Evolutionary conservation across 2,329 filamentous ascomycete species (phyloP).

Genomic region (Teratosphaeria destructans): DNA sequence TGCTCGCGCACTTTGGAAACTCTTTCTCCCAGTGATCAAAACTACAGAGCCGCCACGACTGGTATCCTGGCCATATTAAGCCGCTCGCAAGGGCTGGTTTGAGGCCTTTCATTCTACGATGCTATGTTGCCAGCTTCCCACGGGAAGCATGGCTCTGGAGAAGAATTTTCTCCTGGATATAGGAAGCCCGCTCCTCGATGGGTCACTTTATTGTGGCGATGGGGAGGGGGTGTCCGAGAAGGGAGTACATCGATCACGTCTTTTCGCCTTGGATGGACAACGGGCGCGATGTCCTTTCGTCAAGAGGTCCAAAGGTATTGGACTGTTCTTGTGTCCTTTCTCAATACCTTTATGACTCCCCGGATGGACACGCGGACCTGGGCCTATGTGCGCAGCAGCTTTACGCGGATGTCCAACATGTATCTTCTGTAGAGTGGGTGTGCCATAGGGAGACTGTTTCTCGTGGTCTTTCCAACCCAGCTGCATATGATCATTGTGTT

Average conservation of each 20-base stretch:
- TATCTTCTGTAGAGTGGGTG: too few relatives aligned
- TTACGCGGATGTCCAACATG: too few relatives aligned
- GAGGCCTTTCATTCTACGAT: constrained; percentile 35
- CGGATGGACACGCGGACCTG: too few relatives aligned
- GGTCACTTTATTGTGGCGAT: constrained; percentile 64
- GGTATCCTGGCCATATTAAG: constrained; percentile 40
- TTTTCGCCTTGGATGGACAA: background rate
- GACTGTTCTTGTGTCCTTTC: too few relatives aligned
- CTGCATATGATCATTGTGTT: too few relatives aligned
- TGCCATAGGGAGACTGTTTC: too few relatives aligned
- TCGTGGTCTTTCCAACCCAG: too few relatives aligned
- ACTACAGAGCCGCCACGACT: constrained; percentile 61
- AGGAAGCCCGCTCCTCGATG: constrained; percentile 62
- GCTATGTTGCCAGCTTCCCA: constrained; percentile 57
- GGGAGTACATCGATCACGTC: constrained; percentile 43
- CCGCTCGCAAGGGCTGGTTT: constrained; percentile 5
- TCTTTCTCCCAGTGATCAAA: constrained; percentile 44
- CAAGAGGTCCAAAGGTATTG: too few relatives aligned
- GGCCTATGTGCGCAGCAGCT: too few relatives aligned
- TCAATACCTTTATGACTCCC: too few relatives aligned
- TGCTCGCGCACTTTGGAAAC: constrained; percentile 10
- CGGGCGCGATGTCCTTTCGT: too few relatives aligned
- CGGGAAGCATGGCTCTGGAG: constrained; percentile 53
- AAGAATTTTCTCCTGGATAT: constrained; percentile 45
- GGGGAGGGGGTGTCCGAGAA: constrained; percentile 60